Evolutionary conservation across 23 red algal species (phyloP).

Genomic region (Gracilaria gracilis): DNA sequence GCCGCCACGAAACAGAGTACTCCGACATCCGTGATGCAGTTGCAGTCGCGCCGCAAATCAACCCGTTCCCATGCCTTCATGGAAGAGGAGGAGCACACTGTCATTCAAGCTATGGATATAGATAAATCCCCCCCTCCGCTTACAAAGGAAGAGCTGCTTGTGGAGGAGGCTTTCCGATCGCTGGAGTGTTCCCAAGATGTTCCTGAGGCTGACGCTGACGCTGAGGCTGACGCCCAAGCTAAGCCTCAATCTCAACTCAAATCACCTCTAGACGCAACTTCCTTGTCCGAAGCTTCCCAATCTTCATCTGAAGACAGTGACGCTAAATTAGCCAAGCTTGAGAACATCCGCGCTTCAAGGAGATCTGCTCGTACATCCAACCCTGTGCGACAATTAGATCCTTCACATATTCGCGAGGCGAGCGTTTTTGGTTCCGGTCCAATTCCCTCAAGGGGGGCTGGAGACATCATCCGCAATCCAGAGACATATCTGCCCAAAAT

Average conservation of each 20-base stretch:
- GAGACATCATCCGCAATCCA: constrained; percentile 4
- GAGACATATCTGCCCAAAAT: constrained; percentile 11
- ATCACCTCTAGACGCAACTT: constrained; percentile 1
- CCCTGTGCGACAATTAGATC: not conserved
- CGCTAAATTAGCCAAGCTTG: constrained; percentile 1
- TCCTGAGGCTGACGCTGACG: not conserved
- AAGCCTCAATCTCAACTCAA: not conserved
- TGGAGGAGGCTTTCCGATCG: not conserved
- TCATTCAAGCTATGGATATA: constrained; percentile 4
- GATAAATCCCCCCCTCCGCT: not conserved
- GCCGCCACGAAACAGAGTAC: not conserved
- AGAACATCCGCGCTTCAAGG: not conserved
- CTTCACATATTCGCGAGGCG: not conserved
- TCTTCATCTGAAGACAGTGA: constrained; percentile 29
- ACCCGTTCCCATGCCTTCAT: not conserved
- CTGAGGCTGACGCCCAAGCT: too few species aligned
- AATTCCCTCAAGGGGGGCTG: not conserved
- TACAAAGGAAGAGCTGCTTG: not conserved
- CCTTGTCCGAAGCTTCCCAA: not conserved
- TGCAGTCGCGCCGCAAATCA: not conserved
- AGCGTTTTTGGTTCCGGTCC: constrained; percentile 1
- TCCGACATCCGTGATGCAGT: not conserved
- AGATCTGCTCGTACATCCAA: constrained; percentile 18
- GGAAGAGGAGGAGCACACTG: not conserved
- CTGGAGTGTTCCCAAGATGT: constrained; percentile 21